Evolutionary conservation across 306 rosid genomes (phyloP).

Genomic region (Mucuna pruriens): DNA sequence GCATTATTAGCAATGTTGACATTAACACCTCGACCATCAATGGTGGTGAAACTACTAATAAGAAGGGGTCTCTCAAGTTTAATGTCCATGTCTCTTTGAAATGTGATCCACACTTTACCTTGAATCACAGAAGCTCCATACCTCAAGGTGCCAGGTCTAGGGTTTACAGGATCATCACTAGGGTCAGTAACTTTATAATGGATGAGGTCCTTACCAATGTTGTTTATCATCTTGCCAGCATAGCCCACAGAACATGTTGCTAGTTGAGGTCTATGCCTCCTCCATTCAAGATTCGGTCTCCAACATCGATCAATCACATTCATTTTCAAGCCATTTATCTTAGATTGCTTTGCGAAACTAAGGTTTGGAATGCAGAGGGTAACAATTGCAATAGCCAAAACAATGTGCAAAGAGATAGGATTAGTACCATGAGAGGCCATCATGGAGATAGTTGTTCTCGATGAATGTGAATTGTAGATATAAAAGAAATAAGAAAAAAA

Average conservation of each 20-base stretch:
- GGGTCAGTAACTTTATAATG: conserved; percentile 44
- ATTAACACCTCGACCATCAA: conserved; percentile 44
- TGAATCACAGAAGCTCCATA: conserved; percentile 46
- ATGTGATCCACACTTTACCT: conserved; percentile 49
- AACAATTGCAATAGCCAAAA: neutral
- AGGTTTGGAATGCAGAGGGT: conserved; percentile 5
- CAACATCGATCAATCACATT: conserved; percentile 49
- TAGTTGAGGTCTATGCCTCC: conserved; percentile 24
- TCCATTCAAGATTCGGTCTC: conserved; percentile 43
- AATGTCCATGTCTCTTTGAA: conserved; percentile 41
- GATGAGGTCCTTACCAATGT: conserved; percentile 32
- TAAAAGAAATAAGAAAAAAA: neutral
- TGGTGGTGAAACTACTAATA: conserved; percentile 50
- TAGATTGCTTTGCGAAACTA: conserved; percentile 7
- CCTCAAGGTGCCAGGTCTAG: conserved; percentile 34
- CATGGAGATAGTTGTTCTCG: neutral
- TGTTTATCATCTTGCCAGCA: conserved; percentile 44
- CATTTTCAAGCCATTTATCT: conserved; percentile 26
- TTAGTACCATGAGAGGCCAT: conserved; percentile 18
- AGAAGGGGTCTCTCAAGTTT: conserved; percentile 37
- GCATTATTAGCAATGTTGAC: conserved; percentile 39
- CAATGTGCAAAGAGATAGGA: neutral
- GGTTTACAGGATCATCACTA: conserved; percentile 37
- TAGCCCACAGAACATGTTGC: conserved; percentile 41
- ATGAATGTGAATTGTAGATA: neutral